These are phyloP conservation scores for Yamadazyma atmosphaerica DNA, from an alignment of 1,139 yeast species.

Conservation along the genomic window DNA sequence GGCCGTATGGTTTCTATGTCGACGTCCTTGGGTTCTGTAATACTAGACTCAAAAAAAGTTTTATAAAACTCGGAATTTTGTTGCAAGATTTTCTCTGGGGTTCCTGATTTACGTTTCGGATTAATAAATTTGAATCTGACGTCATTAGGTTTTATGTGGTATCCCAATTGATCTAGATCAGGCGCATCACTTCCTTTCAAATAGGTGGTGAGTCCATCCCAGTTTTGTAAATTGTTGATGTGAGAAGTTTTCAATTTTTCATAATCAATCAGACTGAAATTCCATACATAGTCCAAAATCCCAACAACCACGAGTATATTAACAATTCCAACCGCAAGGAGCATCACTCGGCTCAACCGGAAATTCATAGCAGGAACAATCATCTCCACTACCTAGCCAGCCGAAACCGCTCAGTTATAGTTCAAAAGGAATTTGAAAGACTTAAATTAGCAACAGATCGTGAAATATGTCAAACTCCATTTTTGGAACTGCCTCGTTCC, in stretches of 20 bases:
- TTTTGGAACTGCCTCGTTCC: neutral
- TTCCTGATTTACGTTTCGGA: constrained; percentile 27
- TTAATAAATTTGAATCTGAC: constrained; percentile 38
- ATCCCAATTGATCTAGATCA: constrained; percentile 1
- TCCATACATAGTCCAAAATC: constrained; percentile 9
- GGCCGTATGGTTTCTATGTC: constrained; percentile 38
- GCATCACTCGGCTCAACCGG: constrained; percentile 12
- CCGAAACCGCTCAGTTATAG: too few relatives aligned
- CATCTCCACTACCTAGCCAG: too few relatives aligned
- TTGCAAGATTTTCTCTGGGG: constrained; percentile 29
- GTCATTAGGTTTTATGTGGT: constrained; percentile 21
- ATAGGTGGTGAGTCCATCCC: neutral
- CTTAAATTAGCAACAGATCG: too few relatives aligned
- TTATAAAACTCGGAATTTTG: constrained; percentile 34
- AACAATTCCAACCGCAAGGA: constrained; percentile 10
- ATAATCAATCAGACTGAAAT: constrained; percentile 11
- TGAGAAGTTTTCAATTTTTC: neutral
- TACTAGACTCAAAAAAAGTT: constrained; percentile 28
- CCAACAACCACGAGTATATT: constrained; percentile 13
- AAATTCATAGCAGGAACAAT: constrained; percentile 18
- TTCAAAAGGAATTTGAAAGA: too few relatives aligned
- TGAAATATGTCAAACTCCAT: too few relatives aligned
- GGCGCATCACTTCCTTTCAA: neutral
- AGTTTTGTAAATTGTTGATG: constrained; percentile 2
- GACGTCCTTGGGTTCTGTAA: constrained; percentile 52